These are phyloP conservation scores for Cicer chorassanicum DNA, from an alignment of 306 rosid genomes.

Conservation along the genomic window DNA sequence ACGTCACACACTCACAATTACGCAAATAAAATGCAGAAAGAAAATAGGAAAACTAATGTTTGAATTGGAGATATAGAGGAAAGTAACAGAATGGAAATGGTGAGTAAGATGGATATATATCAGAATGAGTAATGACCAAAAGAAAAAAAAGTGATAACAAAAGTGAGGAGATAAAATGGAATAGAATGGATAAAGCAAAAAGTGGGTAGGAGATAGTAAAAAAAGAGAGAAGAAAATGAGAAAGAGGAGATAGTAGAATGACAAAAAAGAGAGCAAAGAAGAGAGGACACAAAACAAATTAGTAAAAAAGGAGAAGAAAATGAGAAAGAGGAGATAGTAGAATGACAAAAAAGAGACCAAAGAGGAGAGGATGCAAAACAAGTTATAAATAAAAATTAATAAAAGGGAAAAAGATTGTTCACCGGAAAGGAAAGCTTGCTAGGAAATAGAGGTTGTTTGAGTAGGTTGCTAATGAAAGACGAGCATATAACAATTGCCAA, in stretches of 20 bases:
- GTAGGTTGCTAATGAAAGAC: neutral
- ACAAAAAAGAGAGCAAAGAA: neutral
- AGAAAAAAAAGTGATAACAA: neutral
- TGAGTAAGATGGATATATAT: neutral
- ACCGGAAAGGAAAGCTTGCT: conserved; percentile 10
- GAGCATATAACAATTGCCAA: neutral
- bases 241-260: neutral
- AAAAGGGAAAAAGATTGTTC: neutral
- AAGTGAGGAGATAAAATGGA: neutral
- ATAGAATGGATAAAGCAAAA: neutral
- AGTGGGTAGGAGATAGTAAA: neutral
- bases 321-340: neutral
- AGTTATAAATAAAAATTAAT: no score
- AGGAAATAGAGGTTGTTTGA: neutral
- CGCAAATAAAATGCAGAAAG: neutral
- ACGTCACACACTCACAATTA: neutral
- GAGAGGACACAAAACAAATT: neutral
- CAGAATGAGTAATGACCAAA: conserved; percentile 1
- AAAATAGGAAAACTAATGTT: neutral
- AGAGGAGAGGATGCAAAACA: neutral
- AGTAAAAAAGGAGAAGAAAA: neutral
- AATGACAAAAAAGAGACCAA: neutral
- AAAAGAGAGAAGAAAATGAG: neutral
- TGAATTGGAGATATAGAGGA: neutral
- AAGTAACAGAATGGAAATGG: neutral